Evolutionary conservation across 345 rosid species (phyloP).

Genomic region (Moricandia moricandioides): DNA sequence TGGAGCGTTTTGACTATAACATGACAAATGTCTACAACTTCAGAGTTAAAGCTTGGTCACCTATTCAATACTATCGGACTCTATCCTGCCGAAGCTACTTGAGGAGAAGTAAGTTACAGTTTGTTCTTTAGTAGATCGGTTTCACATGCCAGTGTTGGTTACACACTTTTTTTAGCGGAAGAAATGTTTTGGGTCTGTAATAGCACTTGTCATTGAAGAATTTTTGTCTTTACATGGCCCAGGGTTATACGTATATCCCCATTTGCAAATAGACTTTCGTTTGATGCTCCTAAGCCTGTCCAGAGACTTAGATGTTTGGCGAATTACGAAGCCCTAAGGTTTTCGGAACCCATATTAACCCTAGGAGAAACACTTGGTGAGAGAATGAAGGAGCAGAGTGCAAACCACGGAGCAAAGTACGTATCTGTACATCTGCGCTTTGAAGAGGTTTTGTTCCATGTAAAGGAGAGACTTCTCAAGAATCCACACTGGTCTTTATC

Average conservation of each 20-base stretch:
- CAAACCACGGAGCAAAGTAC: constrained; percentile 69
- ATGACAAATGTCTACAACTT: background rate
- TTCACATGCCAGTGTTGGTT: background rate
- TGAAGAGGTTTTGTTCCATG: constrained; percentile 83
- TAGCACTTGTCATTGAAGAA: constrained; percentile 15
- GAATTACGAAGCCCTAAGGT: constrained; percentile 83
- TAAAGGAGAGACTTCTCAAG: constrained; percentile 26
- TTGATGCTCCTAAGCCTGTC: constrained; percentile 89
- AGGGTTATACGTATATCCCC: constrained; percentile 98
- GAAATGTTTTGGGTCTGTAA: constrained; percentile 8
- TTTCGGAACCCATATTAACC: constrained; percentile 68
- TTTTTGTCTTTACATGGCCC: constrained; percentile 33
- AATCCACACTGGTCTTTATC: constrained; percentile 16
- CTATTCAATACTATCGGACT: too few relatives aligned
- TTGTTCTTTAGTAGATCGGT: too few relatives aligned
- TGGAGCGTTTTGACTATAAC: constrained; percentile 95
- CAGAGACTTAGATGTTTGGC: constrained; percentile 94
- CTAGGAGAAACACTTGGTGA: constrained; percentile 87
- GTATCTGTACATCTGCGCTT: constrained; percentile 97
- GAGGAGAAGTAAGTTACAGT: too few relatives aligned
- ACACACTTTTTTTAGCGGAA: background rate
- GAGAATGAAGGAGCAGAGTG: constrained; percentile 93
- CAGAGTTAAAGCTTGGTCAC: too few relatives aligned
- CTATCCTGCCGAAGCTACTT: too few relatives aligned
- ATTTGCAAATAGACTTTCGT: constrained; percentile 94